Conservation (phyloP, 192 early-diverging fungal genomes). For the Coemansia sp. region DNA sequence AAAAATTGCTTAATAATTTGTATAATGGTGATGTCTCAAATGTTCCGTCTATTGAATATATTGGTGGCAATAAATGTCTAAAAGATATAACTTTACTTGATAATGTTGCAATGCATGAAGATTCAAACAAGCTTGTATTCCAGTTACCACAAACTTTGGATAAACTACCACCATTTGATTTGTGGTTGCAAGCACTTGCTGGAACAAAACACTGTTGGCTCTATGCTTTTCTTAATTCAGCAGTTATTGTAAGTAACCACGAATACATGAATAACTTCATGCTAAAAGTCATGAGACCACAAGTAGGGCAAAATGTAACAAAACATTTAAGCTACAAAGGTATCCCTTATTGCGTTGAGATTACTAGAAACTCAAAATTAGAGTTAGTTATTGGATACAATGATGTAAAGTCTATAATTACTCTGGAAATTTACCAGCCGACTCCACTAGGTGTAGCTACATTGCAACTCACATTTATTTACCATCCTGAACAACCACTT, state of each 20-base stretch:
- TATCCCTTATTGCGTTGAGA: too few relatives aligned
- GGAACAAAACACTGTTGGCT: background rate
- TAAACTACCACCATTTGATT: background rate
- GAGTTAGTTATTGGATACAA: too few relatives aligned
- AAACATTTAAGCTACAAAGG: too few relatives aligned
- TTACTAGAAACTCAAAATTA: too few relatives aligned
- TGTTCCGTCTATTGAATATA: conserved; percentile 80
- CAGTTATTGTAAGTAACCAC: too few relatives aligned
- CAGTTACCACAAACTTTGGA: background rate
- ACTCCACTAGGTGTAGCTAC: background rate
- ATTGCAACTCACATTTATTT: background rate
- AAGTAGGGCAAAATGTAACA: too few relatives aligned
- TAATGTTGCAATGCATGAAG: background rate
- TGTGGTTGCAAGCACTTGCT: background rate
- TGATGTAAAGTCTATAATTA: background rate
- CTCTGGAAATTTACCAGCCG: conserved; percentile 1
- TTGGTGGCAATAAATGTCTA: conserved; percentile 40
- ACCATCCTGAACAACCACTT: conserved; percentile 5
- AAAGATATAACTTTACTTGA: conserved; percentile 17
- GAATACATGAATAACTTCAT: conserved; percentile 1
- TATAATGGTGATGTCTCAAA: conserved; percentile 58
- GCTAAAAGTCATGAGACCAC: too few relatives aligned
- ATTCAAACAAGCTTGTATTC: background rate
- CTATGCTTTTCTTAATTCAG: background rate
- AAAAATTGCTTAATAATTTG: conserved; percentile 65